Percentiles rank a stretch among this genome's conserved stretches.
Conservation (phyloP, 495 filamentous ascomycete genomes). For the Aspergillus haitiensis region DNA sequence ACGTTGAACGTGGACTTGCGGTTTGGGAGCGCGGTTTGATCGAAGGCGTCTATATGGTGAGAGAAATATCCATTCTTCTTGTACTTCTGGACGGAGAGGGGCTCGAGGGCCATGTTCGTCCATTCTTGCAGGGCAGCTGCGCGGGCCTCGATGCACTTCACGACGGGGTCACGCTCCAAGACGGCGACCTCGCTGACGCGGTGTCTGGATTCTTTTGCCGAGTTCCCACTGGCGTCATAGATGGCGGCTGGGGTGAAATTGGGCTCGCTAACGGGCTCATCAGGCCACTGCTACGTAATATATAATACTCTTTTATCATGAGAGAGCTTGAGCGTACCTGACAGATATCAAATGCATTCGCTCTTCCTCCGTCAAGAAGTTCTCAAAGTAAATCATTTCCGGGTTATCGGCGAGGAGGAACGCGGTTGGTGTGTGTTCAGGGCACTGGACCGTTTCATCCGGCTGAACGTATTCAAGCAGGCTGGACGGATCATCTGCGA, state of each 20-base stretch:
- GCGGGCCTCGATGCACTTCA: background rate
- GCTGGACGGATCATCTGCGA: background rate
- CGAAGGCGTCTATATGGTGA: background rate
- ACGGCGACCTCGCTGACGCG: background rate
- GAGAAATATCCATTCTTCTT: background rate
- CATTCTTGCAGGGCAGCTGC: background rate
- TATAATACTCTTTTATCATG: background rate
- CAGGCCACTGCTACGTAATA: too few species aligned
- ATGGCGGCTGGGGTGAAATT: background rate
- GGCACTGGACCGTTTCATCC: background rate
- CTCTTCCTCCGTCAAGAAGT: background rate
- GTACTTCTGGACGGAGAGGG: background rate
- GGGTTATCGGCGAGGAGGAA: background rate
- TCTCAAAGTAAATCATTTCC: background rate
- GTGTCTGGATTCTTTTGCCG: background rate
- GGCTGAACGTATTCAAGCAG: background rate
- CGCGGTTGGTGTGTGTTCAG: background rate
- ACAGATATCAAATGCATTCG: background rate
- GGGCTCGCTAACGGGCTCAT: background rate
- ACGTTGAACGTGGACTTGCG: slow-evolving; percentile 22
- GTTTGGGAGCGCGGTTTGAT: slow-evolving; percentile 1
- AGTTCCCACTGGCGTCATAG: background rate
- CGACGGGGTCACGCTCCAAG: background rate
- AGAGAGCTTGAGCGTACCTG: background rate
- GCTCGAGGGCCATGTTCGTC: background rate